Evolutionary conservation across 1,284 basidiomycete genomes (phyloP).

Genomic region (Apiotrichum mycotoxinovorans): DNA sequence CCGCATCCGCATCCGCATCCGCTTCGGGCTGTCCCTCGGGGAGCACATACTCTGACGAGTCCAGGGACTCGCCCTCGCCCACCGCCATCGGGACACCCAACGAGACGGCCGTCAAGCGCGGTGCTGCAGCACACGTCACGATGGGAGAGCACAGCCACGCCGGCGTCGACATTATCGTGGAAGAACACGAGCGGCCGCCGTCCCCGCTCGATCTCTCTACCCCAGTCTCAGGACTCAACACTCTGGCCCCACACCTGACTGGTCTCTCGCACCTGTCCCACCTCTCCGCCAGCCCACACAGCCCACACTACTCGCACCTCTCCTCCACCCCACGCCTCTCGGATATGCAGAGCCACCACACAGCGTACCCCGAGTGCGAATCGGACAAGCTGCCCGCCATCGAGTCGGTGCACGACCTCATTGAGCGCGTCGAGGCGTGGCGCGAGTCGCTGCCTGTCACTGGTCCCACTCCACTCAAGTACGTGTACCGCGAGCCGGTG

Average conservation of each 20-base stretch:
- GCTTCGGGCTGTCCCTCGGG: not conserved
- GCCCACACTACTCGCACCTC: not conserved
- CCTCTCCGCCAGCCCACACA: not conserved
- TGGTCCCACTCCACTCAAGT: not conserved
- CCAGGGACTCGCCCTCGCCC: not conserved
- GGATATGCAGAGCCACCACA: not conserved
- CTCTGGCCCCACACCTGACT: not conserved
- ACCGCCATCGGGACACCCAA: not conserved
- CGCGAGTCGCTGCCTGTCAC: not conserved
- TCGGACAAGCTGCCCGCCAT: not conserved
- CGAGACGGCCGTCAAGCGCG: not conserved
- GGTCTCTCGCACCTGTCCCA: not conserved
- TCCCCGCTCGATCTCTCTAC: too few relatives aligned
- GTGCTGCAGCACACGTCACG: not conserved
- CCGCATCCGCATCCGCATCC: not conserved
- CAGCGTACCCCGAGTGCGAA: not conserved
- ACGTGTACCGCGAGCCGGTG: not conserved
- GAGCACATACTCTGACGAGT: not conserved
- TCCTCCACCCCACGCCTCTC: not conserved
- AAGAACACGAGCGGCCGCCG: too few relatives aligned
- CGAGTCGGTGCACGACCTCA: not conserved
- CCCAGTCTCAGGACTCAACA: too few relatives aligned
- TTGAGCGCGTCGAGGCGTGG: not conserved
- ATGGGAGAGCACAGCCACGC: not conserved
- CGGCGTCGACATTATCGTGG: not conserved